Base-by-base conservation (phyloP, 2,329 filamentous ascomycete genomes). In the Bipolaris sorokiniana region DNA sequence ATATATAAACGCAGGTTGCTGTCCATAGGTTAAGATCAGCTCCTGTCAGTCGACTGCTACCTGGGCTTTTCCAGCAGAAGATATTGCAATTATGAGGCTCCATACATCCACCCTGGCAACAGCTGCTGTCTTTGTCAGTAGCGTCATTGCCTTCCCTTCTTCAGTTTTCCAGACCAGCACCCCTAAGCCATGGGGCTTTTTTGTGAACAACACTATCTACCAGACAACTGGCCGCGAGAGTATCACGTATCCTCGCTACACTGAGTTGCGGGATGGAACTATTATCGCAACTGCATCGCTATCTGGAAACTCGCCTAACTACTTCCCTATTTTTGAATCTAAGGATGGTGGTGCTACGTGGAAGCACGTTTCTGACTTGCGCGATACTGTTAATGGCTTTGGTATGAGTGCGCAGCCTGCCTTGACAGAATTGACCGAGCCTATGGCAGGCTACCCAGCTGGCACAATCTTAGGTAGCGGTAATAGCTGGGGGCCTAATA, bases 371-470 rank as follows among this genome's bases (percentile, higher is more conserved):
- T 84, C 86, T 10, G 80, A 80, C 16, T 82, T 90, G 13, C 78
- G 82, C 1, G 88, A 90, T 67, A 80, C 83, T 41, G 83, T 83
- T 40, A 88, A 89, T 63, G 82, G 82, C 37, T 86, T 83, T 78
- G 88, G 88, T 5, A 69, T 89, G 54, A 81, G 85, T 36, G 88
- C 88, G 13, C 66, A 68, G 45, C 66, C 66, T 5, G 57, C 56
- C 15, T 37, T 67, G 41, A 37, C 58, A 11, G 56, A 59, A 20
- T 42, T 68, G 16, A 55, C 56, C 0, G 49, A 56, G 33, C 55
- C 59, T 18, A 58, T 68, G 48, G 66, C 45, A 10, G 62, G 58
- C 10, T 68, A 64, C 36, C 51, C 48, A 11, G 64, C 59, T 5
- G 66, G 66, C 11, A 69, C 66, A 1, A 62, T 69, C 5, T 22